A percentile compares a stretch with the other conserved stretches of the same genome.
These are phyloP conservation scores for Salix exigua DNA, from an alignment of 345 rosid species.

Conservation along the genomic window DNA sequence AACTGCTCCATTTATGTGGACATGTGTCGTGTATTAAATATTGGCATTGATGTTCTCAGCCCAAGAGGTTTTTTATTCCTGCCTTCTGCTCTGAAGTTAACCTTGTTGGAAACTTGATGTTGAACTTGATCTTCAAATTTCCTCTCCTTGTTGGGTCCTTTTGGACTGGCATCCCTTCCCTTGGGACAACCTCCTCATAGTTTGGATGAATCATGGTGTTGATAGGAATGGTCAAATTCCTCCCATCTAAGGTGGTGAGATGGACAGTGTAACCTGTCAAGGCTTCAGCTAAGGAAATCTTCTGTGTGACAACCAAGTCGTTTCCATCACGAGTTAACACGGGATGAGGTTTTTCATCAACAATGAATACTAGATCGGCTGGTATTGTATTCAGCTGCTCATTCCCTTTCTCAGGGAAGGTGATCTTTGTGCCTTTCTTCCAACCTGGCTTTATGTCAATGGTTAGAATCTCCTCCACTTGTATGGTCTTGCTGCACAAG, in stretches of 20 bases:
- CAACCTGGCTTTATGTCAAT: constrained; percentile 27
- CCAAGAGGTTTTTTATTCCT: constrained; percentile 5
- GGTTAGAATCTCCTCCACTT: constrained; percentile 20
- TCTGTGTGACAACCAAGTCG: constrained; percentile 17
- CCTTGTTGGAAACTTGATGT: constrained; percentile 22
- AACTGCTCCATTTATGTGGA: not conserved
- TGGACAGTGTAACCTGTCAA: constrained; percentile 18
- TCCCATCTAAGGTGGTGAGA: constrained; percentile 25
- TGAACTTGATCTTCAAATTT: constrained; percentile 18
- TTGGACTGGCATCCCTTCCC: constrained; percentile 26
- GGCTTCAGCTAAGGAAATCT: constrained; percentile 23
- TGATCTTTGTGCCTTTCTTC: constrained; percentile 30
- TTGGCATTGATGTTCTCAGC: not conserved
- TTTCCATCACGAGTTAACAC: constrained; percentile 20
- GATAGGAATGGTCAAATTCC: constrained; percentile 14
- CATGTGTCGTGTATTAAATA: not conserved
- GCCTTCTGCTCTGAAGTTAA: constrained; percentile 22
- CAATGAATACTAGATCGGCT: constrained; percentile 19
- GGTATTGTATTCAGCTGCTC: constrained; percentile 12
- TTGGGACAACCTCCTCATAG: constrained; percentile 16
- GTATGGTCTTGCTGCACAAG: constrained; percentile 13
- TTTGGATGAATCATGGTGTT: constrained; percentile 12
- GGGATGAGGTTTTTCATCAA: constrained; percentile 23
- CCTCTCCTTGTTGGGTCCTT: constrained; percentile 12
- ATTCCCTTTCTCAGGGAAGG: constrained; percentile 26